Evolutionary conservation across 2,329 filamentous ascomycete species (phyloP), one percentile per base, ranked within the genome.

Genomic region (Colletotrichum zoysiae): DNA sequence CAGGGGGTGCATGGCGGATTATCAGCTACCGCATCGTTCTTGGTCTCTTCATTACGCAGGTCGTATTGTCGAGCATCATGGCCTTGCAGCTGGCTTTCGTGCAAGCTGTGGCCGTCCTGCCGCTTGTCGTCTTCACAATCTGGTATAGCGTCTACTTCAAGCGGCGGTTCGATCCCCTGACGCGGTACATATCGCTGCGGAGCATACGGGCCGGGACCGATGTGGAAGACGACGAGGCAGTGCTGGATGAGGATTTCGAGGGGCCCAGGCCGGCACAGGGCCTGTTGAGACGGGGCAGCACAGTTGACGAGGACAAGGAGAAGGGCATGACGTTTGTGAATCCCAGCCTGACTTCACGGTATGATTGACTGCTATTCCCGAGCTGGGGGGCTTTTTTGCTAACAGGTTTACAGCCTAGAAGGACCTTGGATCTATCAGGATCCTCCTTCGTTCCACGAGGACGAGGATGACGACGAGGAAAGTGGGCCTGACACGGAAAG

Each of bases 1-100:
- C 95, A 0, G 97, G 97, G 26, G 91, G 92, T 73, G 95, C 95
- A 5, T 99, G 96, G 96, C 92, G 93, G 60, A 97, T 99, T 88
- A 97, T 99, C 74, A 97, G 95, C 82, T 94, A 96, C 78, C 93
- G 96, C 46, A 88, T 98, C 71, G 89, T 98, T 67, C 85, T 98
- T 33, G 96, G 96, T 1, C 83, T 98, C 12, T 83, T 97, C 3
- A 89, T 98, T 53, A 98, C 98, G 78, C 95, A 99, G 81, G 82
- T 97, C 30, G 94, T 96, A 58, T 96, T 97, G 87, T 92, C 94
- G 30, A 95, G 95, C 3, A 91, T 95, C 74, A 88, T 99, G 68
- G 93, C 93, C 2, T 83, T 96, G 38, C 88, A 91, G 67, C 84
- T 88, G 61, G 94, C 93, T 0, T 93, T 95, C 76, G 89, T 91